Evolutionary conservation across 2,329 filamentous ascomycete genomes (phyloP).

Genomic region (Aureobasidium sp.): DNA sequence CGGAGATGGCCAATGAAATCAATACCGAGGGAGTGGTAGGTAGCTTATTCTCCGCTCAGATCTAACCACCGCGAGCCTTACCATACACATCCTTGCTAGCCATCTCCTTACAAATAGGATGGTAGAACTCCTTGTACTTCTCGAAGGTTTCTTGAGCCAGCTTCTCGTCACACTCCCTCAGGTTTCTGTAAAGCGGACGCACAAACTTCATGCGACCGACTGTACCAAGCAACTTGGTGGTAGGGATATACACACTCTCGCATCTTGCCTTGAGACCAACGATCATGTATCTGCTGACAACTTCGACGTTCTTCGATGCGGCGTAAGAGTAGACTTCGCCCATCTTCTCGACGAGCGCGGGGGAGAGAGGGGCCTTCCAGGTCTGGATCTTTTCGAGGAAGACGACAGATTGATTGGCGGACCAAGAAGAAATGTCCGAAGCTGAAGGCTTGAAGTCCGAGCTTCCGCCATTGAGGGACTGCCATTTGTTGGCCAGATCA

Average conservation of each 20-base stretch:
- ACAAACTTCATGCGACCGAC: constrained; percentile 99
- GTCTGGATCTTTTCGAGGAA: constrained; percentile 85
- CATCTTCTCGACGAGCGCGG: constrained; percentile 74
- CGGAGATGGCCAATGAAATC: too few species aligned
- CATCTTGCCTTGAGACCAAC: constrained; percentile 83
- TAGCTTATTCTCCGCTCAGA: too few species aligned
- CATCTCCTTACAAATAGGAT: constrained; percentile 90
- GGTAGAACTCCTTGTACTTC: constrained; percentile 92
- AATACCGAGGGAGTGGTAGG: too few species aligned
- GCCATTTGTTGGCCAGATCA: constrained; percentile 83
- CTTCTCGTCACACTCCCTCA: constrained; percentile 78
- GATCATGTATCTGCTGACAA: constrained; percentile 82
- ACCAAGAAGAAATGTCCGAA: constrained; percentile 77
- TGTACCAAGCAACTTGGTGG: constrained; percentile 77
- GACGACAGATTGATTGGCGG: constrained; percentile 90
- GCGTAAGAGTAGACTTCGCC: constrained; percentile 79
- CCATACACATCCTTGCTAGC: constrained; percentile 84
- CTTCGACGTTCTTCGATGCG: constrained; percentile 85
- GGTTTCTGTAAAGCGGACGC: constrained; percentile 79
- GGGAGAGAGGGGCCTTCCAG: constrained; percentile 68
- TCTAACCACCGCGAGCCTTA: constrained; percentile 44
- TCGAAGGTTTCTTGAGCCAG: constrained; percentile 86
- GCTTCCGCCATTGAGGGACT: constrained; percentile 50
- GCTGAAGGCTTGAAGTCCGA: constrained; percentile 64
- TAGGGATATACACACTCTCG: constrained; percentile 71